Percentiles rank a stretch among this genome's conserved stretches.
Conservation (phyloP, 352 stramenopile species). For the Phytopythium sindhum region DNA sequence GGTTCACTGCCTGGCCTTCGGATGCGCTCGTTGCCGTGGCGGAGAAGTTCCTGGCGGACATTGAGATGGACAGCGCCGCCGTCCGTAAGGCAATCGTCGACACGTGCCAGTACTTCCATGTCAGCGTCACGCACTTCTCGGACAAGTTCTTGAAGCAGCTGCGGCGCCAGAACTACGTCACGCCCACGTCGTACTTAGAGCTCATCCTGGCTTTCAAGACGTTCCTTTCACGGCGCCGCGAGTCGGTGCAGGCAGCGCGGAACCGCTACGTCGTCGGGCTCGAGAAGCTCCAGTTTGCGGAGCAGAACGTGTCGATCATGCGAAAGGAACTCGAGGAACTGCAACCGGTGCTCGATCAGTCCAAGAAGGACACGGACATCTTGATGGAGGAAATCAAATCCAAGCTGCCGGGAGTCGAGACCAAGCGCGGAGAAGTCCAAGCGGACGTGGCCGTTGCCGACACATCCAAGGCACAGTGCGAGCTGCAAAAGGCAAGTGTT, state of each 20-base stretch:
- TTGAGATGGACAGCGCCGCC: conserved; percentile 82
- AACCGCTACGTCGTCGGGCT: conserved; percentile 90
- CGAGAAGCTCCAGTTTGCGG: conserved; percentile 93
- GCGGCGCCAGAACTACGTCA: conserved; percentile 94
- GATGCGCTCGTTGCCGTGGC: conserved; percentile 93
- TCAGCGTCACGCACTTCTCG: conserved; percentile 85
- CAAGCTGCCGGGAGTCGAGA: conserved; percentile 89
- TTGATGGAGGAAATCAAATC: conserved; percentile 93
- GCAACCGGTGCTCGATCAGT: conserved; percentile 91
- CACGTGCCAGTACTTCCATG: conserved; percentile 93
- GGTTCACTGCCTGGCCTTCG: conserved; percentile 94
- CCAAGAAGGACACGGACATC: conserved; percentile 89
- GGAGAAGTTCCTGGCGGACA: conserved; percentile 89
- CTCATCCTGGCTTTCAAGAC: conserved; percentile 94
- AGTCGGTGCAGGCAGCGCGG: conserved; percentile 78
- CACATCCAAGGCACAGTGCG: conserved; percentile 86
- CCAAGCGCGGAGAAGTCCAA: conserved; percentile 76
- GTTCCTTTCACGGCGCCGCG: conserved; percentile 77
- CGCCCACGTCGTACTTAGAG: conserved; percentile 94
- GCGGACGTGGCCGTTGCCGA: conserved; percentile 75
- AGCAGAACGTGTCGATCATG: conserved; percentile 92
- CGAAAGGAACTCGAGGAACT: conserved; percentile 93
- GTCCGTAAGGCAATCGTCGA: conserved; percentile 85
- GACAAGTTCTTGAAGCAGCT: conserved; percentile 79
- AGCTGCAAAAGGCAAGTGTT: conserved; percentile 84